Evolutionary conservation across 331 rosid genomes (phyloP).

Genomic region (Cydonia oblonga): DNA sequence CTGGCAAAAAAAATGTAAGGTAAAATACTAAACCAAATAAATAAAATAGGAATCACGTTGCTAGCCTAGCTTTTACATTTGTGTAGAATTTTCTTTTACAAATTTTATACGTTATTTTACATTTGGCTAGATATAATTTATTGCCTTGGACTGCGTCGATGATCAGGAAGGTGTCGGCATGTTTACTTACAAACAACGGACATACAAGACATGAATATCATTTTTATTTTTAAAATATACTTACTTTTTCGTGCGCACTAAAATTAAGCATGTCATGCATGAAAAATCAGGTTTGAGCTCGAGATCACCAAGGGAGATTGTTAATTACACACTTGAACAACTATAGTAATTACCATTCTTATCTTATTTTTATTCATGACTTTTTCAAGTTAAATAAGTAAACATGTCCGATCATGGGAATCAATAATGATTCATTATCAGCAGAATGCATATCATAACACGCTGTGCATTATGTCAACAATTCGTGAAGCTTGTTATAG

Average conservation of each 20-base stretch:
- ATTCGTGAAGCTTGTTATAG: no score
- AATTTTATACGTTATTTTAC: no score
- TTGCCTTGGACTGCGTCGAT: background rate
- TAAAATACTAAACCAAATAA: background rate
- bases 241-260: background rate
- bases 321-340: background rate
- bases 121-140: background rate
- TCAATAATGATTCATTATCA: no score
- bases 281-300: background rate
- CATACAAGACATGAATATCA: no score
- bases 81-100: background rate
- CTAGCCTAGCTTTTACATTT: no score
- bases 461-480: no score
- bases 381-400: background rate
- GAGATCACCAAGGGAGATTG: background rate
- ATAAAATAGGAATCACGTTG: no score
- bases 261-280: background rate
- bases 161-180: background rate
- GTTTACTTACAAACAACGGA: no score
- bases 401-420: background rate
- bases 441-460: no score
- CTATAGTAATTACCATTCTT: background rate
- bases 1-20: background rate
- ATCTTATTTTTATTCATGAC: no score
- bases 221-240: no score